Conservation (phyloP, 148 eudicot genomes). For the Pharnaceum exiguum region DNA sequence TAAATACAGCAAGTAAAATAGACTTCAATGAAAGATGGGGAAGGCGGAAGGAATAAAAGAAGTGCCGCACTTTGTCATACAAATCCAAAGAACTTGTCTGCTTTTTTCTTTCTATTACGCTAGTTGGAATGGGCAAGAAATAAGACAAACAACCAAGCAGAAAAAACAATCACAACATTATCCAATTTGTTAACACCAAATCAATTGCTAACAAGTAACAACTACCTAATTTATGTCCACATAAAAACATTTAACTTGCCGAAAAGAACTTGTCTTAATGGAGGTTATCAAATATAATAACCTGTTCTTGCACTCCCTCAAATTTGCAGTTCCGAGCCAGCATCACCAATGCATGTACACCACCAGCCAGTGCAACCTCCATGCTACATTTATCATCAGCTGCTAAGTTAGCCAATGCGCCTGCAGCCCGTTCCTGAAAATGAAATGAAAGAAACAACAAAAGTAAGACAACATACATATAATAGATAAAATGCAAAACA, state of each 20-base stretch:
- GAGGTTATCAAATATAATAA: slow-evolving; percentile 14
- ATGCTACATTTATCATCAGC: slow-evolving; percentile 98
- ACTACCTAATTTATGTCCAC: too few relatives aligned
- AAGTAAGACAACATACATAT: too few relatives aligned
- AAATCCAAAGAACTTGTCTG: too few relatives aligned
- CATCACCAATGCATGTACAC: slow-evolving; percentile 88
- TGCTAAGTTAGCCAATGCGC: slow-evolving; percentile 96
- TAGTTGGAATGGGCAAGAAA: too few relatives aligned
- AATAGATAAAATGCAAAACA: not conserved
- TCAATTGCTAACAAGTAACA: too few relatives aligned
- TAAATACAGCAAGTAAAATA: not conserved
- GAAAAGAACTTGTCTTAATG: too few relatives aligned
- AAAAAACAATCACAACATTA: too few relatives aligned
- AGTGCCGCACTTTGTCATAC: too few relatives aligned
- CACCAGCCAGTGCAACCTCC: slow-evolving; percentile 87
- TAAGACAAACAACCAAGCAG: too few relatives aligned
- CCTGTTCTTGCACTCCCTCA: slow-evolving; percentile 99
- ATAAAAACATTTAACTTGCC: too few relatives aligned
- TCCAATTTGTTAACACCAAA: too few relatives aligned
- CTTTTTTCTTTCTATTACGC: too few relatives aligned
- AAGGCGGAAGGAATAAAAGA: not conserved
- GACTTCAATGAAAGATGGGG: not conserved
- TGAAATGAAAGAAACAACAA: slow-evolving; percentile 3
- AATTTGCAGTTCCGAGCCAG: slow-evolving; percentile 79
- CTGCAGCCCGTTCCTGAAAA: slow-evolving; percentile 97